Evolutionary conservation across 2,329 filamentous ascomycete genomes (phyloP).

Genomic region (Periconia macrospinosa): DNA sequence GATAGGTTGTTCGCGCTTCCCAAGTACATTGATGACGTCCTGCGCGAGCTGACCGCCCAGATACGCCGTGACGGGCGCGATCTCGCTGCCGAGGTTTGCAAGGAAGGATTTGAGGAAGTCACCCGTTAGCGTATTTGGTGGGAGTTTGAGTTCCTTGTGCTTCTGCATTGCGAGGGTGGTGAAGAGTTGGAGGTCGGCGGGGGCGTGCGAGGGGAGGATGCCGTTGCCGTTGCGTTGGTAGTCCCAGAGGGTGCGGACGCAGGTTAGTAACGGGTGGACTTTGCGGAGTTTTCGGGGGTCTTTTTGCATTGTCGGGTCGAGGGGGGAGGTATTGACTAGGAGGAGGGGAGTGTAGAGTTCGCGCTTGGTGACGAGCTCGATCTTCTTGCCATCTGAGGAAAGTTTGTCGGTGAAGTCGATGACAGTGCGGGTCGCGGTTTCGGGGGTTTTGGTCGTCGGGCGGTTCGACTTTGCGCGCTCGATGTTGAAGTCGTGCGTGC

Average conservation of each 20-base stretch:
- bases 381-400: slow-evolving; percentile 64
- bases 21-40: slow-evolving; percentile 95
- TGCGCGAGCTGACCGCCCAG: slow-evolving; percentile 89
- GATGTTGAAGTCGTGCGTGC: slow-evolving; percentile 86
- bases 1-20: slow-evolving; percentile 87
- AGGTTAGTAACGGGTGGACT: slow-evolving; percentile 83
- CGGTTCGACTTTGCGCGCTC: slow-evolving; percentile 82
- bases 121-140: slow-evolving; percentile 46
- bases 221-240: slow-evolving; percentile 62
- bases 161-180: slow-evolving; percentile 76
- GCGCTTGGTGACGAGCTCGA: slow-evolving; percentile 87
- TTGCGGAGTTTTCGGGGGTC: slow-evolving; percentile 69
- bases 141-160: slow-evolving; percentile 65
- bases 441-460: slow-evolving; percentile 58
- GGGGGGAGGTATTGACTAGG: slow-evolving; percentile 76
- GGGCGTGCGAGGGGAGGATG: slow-evolving; percentile 50
- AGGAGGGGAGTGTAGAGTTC: slow-evolving; percentile 88
- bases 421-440: slow-evolving; percentile 78
- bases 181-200: slow-evolving; percentile 72
- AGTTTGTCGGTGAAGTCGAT: slow-evolving; percentile 68
- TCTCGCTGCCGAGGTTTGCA: slow-evolving; percentile 80
- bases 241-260: slow-evolving; percentile 86
- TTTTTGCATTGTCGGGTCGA: slow-evolving; percentile 68
- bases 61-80: slow-evolving; percentile 85
- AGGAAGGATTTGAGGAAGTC: slow-evolving; percentile 81